phyloP scores from a whole-genome alignment of 768 basidiomycete species.

The Clavulina sp. region DNA sequence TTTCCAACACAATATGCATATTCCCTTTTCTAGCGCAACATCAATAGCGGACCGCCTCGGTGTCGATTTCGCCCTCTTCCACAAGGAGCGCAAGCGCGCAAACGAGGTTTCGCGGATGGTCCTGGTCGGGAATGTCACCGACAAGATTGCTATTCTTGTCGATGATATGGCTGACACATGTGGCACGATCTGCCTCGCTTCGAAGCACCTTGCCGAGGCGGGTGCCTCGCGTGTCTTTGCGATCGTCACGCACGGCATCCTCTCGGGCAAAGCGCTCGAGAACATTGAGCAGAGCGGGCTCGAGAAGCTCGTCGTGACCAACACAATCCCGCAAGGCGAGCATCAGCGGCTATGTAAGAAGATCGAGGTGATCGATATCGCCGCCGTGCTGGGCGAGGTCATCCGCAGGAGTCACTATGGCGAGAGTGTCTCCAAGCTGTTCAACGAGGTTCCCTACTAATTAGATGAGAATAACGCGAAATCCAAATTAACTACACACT shows the following conservation, averaged over 20 bases:
- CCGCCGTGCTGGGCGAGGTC: conserved; percentile 87
- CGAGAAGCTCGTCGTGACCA: conserved; percentile 93
- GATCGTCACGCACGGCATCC: conserved; percentile 91
- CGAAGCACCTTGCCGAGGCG: conserved; percentile 72
- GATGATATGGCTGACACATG: conserved; percentile 99
- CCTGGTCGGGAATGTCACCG: conserved; percentile 84
- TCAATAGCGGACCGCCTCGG: conserved; percentile 92
- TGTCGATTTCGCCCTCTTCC: conserved; percentile 96
- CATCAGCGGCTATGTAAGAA: conserved; percentile 57
- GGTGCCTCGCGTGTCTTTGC: conserved; percentile 76
- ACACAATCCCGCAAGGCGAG: conserved; percentile 80
- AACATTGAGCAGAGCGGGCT: conserved; percentile 54
- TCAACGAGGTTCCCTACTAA: conserved; percentile 82
- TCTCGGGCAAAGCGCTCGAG: conserved; percentile 76
- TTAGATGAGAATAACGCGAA: too few species aligned
- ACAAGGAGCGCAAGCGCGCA: conserved; percentile 96
- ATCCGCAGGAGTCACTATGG: conserved; percentile 93
- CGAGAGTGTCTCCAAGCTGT: conserved; percentile 79
- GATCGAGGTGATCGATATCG: conserved; percentile 89
- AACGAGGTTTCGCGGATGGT: conserved; percentile 92
- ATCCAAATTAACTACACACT: too few species aligned
- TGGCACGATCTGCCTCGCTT: conserved; percentile 84
- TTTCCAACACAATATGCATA: background rate
- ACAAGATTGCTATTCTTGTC: conserved; percentile 83
- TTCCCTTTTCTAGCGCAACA: conserved; percentile 51